Evolutionary conservation across 495 filamentous ascomycete genomes (phyloP), one percentile per base, ranked within the genome.

Genomic region (Penicillium odoratum): DNA sequence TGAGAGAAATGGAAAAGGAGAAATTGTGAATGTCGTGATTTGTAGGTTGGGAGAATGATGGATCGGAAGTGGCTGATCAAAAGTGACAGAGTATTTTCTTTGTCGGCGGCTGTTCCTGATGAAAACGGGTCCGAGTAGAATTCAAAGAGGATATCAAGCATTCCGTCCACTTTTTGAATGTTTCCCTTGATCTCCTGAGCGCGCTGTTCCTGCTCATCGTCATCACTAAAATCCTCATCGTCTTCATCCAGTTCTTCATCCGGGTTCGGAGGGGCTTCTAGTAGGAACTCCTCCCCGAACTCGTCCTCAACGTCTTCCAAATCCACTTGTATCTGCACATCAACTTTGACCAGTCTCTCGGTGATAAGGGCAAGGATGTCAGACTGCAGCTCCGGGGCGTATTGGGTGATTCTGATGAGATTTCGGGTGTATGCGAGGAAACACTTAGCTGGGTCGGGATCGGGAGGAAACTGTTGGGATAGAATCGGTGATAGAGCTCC

Each of bases 1-100:
- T 97, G 91, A 15, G 89, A 87, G 65, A 96, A 96, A 72, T 96
- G 93, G 77, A 98, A 98, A 40, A 98, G 83, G 4, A 96, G 82
- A 64, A 96, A 95, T 67, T 95, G 91, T 0, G 90, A 86, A 72
- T 94, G 91, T 44, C 93, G 88, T 21, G 89, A 92, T 43, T 86
- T 88, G 69, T 92, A 88, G 25, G 91, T 94, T 18, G 93, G 92
- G 15, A 98, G 81, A 56, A 99, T 92, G 57, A 89, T 90, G 56
- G 80, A 88, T 42, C 84, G 76, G 65, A 99, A 98, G 66, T 93
- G 89, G 49, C 84, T 82, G 43, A 97, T 72, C 3, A 99, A 74
- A 43, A 90, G 85, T 53, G 89, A 83, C 57, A 95, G 85, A 1
- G 77, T 70, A 18, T 78, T 78, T 51, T 78, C 69, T 61, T 77